These are phyloP conservation scores for Didymella keratinophila DNA, from an alignment of 2,329 filamentous ascomycete species.

Conservation along the genomic window DNA sequence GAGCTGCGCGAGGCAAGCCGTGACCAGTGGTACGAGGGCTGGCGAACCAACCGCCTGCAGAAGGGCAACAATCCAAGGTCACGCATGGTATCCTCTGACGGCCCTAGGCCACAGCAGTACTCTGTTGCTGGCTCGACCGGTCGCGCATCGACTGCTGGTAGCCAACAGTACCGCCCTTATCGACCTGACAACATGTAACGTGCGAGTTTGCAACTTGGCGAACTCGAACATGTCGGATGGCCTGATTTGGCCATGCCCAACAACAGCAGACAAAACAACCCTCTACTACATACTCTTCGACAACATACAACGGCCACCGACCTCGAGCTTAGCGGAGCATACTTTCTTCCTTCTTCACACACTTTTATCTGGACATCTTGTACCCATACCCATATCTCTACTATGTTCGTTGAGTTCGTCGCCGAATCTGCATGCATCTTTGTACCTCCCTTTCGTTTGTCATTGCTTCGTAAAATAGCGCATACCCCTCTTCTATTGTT, in stretches of 20 bases:
- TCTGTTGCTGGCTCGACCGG: constrained; percentile 39
- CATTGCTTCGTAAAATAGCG: constrained; percentile 32
- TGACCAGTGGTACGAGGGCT: constrained; percentile 94
- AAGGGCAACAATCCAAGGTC: constrained; percentile 34
- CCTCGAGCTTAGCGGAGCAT: constrained; percentile 1
- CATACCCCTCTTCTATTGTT: constrained; percentile 38
- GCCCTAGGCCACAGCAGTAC: constrained; percentile 36
- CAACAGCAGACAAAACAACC: neutral
- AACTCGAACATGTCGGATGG: neutral
- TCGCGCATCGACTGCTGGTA: constrained; percentile 45
- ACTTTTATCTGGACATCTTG: constrained; percentile 13
- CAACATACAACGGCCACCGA: neutral
- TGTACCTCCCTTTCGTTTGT: constrained; percentile 20
- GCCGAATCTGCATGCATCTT: constrained; percentile 15
- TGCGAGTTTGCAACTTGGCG: neutral
- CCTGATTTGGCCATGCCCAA: neutral
- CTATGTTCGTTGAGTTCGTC: constrained; percentile 10
- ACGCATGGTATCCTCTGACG: constrained; percentile 41
- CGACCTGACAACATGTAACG: constrained; percentile 34
- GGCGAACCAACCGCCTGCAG: constrained; percentile 71
- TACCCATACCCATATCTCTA: constrained; percentile 17
- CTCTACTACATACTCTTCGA: neutral
- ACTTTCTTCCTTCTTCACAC: constrained; percentile 6
- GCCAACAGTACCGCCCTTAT: constrained; percentile 40
- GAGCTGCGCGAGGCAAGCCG: constrained; percentile 90